Base-by-base conservation (phyloP, 2,329 filamentous ascomycete species). In the Monosporascus sp. region DNA sequence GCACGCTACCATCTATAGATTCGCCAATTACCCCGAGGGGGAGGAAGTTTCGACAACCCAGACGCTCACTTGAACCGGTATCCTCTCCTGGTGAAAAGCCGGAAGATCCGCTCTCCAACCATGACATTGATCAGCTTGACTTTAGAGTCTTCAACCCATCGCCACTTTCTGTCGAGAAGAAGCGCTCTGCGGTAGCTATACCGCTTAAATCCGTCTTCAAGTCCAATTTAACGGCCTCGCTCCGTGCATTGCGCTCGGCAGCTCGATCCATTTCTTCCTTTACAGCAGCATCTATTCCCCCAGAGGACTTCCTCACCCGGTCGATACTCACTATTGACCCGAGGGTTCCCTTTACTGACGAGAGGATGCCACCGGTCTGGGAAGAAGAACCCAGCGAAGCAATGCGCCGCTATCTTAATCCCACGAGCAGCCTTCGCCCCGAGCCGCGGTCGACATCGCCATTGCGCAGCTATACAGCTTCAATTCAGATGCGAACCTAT, bases 401-500 rank as follows among this genome's bases (percentile, higher is more conserved):
- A 35, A 74, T 88, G 59, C 81, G 84, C 44, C 82, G 84, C 47
- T 88, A 88, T 60, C 74, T 88, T 20, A 88, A 88, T 63, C 84
- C 84, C 8, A 82, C 81, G 1, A 82, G 76, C 18, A 75, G 70
- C 48, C 68, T 72, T 6, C 76, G 74, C 18, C 70, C 76, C 38
- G 75, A 79, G 52, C 71, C 65, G 25, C 73, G 63, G 48, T 62
- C 59, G 17, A 55, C 60, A 3, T 53, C 67, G 20, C 55, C 63
- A 31, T 53, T 71, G 52, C 69, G 73, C 55, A 71, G 72, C 50
- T 87, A 81, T 62, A 85, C 82, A 15, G 83, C 84, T 25, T 87
- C 84, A 2, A 87, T 88, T 54, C 84, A 87, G 65, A 86, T 88
- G 84, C 83, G 86, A 63, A 88, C 84, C 0, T 88, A 88, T 73